A percentile compares a stretch with the other conserved stretches of the same genome.
phyloP scores from a whole-genome alignment of 169 alveolate species.

The Eimeria necatrix region DNA sequence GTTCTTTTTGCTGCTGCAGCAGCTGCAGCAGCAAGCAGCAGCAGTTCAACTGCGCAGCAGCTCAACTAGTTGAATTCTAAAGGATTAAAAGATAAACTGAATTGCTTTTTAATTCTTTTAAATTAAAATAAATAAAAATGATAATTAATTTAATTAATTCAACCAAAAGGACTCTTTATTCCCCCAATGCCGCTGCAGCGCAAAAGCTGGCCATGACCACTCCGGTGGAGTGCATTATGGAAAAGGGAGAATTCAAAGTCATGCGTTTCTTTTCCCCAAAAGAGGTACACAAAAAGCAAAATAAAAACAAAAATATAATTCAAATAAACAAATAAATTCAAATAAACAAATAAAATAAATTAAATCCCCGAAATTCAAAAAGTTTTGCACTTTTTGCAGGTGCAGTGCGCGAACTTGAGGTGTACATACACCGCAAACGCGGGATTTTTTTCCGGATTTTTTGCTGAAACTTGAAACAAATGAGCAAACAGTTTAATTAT shows the following conservation, averaged over 20 bases:
- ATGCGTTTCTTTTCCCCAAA: constrained; percentile 47
- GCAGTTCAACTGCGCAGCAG: no score
- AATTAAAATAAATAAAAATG: background rate
- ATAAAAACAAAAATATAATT: background rate
- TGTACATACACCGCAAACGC: background rate
- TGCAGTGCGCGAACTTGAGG: background rate
- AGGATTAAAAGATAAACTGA: no score
- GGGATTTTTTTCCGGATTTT: background rate
- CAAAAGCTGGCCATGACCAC: constrained; percentile 11
- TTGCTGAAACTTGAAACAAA: background rate
- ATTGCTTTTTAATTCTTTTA: no score
- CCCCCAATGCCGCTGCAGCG: background rate
- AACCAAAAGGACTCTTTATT: background rate
- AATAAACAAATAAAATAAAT: no score
- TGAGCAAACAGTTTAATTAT: no score
- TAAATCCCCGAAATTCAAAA: no score
- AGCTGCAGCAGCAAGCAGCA: no score
- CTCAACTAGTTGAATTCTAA: no score
- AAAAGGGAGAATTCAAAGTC: background rate
- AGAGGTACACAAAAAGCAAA: background rate
- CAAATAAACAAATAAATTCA: no score
- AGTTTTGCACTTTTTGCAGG: no score
- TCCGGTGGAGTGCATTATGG: background rate
- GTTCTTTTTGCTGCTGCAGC: background rate
- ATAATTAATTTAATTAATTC: background rate